phyloP scores from a whole-genome alignment of 345 rosid genomes.

The Carallia pectinifolia region DNA sequence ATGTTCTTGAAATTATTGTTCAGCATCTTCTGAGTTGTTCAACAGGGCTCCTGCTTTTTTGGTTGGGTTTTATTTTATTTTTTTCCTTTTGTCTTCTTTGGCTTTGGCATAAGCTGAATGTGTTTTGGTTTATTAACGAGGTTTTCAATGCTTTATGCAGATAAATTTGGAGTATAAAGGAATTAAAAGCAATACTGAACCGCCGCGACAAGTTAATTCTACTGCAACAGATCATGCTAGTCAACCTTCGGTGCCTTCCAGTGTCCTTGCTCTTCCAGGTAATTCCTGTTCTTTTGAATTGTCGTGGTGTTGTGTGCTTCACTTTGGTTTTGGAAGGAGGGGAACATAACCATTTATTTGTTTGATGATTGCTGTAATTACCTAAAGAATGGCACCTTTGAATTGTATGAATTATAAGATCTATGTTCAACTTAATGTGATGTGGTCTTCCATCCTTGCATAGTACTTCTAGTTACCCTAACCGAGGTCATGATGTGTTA shows the following conservation, averaged over 20 bases:
- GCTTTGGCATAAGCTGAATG: background rate
- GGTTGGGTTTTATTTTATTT: background rate
- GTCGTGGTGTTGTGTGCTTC: background rate
- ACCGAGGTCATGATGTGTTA: no score
- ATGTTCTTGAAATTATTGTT: no score
- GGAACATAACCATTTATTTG: no score
- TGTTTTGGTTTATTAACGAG: background rate
- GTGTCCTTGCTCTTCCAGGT: constrained; percentile 78
- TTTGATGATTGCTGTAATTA: background rate
- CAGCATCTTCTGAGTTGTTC: background rate
- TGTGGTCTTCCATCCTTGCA: no score
- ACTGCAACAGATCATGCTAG: constrained; percentile 20
- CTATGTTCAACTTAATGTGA: background rate
- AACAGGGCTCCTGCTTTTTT: background rate
- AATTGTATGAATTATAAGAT: background rate
- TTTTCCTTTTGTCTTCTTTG: background rate
- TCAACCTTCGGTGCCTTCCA: constrained; percentile 44
- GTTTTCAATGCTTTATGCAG: constrained; percentile 31
- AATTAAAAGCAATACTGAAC: constrained; percentile 42
- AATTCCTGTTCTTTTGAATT: background rate
- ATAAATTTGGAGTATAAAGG: constrained; percentile 63
- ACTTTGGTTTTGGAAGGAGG: no score
- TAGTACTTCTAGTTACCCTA: no score
- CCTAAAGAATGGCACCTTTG: background rate
- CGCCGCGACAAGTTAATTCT: constrained; percentile 38